A percentile compares a stretch with the other conserved stretches of the same genome.
phyloP scores from a whole-genome alignment of 139 green algal genomes.

The Bryopsis sp. region DNA sequence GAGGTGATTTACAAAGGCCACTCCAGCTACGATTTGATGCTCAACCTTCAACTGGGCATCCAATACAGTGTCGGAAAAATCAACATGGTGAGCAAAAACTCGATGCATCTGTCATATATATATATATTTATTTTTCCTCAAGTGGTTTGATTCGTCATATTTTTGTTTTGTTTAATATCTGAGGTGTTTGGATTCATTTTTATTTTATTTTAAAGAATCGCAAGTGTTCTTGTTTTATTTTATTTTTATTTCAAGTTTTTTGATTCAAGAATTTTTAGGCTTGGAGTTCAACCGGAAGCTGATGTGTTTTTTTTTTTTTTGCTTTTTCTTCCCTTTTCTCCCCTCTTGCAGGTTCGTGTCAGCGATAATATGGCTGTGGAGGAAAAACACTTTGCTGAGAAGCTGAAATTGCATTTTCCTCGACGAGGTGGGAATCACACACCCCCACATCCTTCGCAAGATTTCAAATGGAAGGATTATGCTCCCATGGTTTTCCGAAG shows the following conservation, averaged over 20 bases:
- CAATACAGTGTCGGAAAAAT: slow-evolving; percentile 58
- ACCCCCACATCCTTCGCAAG: slow-evolving; percentile 48
- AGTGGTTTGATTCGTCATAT: too few relatives aligned
- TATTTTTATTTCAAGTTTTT: too few relatives aligned
- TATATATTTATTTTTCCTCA: too few relatives aligned
- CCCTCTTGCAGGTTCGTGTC: slow-evolving; percentile 19
- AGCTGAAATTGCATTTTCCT: slow-evolving; percentile 66
- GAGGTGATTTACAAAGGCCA: slow-evolving; percentile 85
- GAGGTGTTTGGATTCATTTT: too few relatives aligned
- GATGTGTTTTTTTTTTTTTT: too few relatives aligned
- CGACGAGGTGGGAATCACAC: slow-evolving; percentile 44
- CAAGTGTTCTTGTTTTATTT: too few relatives aligned
- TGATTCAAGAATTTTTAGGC: too few relatives aligned
- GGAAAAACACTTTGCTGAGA: slow-evolving; percentile 23
- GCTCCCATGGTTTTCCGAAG: slow-evolving; percentile 65
- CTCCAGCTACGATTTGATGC: slow-evolving; percentile 86
- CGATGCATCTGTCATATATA: too few relatives aligned
- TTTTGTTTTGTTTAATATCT: too few relatives aligned
- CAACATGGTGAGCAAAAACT: slow-evolving; percentile 22
- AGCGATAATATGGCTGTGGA: too few relatives aligned
- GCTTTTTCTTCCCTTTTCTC: too few relatives aligned
- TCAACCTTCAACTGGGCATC: slow-evolving; percentile 87
- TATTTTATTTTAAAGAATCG: too few relatives aligned
- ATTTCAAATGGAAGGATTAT: slow-evolving; percentile 96
- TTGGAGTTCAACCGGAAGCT: background rate